Base-by-base conservation (phyloP, 164 flowering plant genomes). In the Amborella trichopoda region DNA sequence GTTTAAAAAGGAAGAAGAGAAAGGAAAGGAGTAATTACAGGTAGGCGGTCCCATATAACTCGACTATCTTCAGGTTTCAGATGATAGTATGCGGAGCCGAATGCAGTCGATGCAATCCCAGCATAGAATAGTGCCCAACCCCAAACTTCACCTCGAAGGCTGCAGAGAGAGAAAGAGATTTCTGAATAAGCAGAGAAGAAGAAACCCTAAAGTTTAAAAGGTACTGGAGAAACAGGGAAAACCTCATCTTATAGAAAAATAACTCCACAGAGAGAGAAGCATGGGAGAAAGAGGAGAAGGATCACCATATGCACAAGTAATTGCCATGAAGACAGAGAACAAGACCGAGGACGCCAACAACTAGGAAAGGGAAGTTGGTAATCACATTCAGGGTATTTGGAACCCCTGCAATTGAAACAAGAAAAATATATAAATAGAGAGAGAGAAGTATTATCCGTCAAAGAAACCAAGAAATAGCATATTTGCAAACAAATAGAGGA, bases 41-140 rank as follows among this genome's bases (percentile, higher is more conserved):
- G 80, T 44, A 77, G 58, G 41, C 59, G 60, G 44, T 78, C 80
- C 74, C 75, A 78, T 34, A 70, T 42, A 34, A 65, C 50, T 44
- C 78, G 55, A 56, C 26, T 49, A 27, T 75, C 76, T 49, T 72
- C 74, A 8, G 80, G 80, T 70, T 70, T 78, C 22, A 75, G 59
- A 57, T 78, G 84, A 65, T 70, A 78, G 58, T 78, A 72, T 48
- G 78, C 75, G 42, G 84, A 78, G 21, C 84, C 78, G 68, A 72
- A 78, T 23, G 84, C 78, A 33, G 61, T 38, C 20, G 51, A 55
- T 0, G 65, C 56, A 3, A 65, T 61, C 28, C 76, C 78, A n/a
- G 60, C 63, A 52, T 64, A 75, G 56, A 70, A 78, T 16, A 72
- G 56, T 3, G 56, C 50, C 80, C 84, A 78, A 40, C 70, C 67